Percentiles rank a stretch among this genome's conserved stretches.
Evolutionary conservation across 768 basidiomycete species (phyloP).

Genomic region (Hirschioporus abietinus): DNA sequence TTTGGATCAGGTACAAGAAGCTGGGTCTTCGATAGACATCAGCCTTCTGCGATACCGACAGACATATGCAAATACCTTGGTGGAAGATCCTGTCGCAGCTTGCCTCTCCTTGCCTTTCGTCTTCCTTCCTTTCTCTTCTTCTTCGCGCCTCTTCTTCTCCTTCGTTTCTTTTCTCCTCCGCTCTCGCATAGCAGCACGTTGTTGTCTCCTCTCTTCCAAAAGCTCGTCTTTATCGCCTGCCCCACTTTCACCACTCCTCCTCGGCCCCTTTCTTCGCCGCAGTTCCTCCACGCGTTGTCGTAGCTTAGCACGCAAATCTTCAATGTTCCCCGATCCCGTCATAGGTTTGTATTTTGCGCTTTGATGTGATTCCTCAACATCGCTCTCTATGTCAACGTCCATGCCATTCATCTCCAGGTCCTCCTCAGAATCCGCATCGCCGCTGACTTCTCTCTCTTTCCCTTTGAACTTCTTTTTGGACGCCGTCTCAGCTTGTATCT

Average conservation of each 20-base stretch:
- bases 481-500: slow-evolving; percentile 60
- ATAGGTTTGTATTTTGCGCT: slow-evolving; percentile 49
- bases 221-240: slow-evolving; percentile 73
- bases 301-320: slow-evolving; percentile 62
- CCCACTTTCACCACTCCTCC: slow-evolving; percentile 28
- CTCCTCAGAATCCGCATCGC: slow-evolving; percentile 26
- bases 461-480: slow-evolving; percentile 30
- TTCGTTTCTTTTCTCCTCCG: slow-evolving; percentile 78
- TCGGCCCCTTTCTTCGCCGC: slow-evolving; percentile 37
- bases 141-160: slow-evolving; percentile 69
- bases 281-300: slow-evolving; percentile 70
- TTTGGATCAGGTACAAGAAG: slow-evolving; percentile 61
- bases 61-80: slow-evolving; percentile 42
- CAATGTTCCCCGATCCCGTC: slow-evolving; percentile 57
- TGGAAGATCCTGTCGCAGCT: slow-evolving; percentile 41
- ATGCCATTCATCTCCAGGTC: slow-evolving; percentile 29
- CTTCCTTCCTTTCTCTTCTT: slow-evolving; percentile 50
- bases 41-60: slow-evolving; percentile 8
- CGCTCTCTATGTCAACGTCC: slow-evolving; percentile 26
- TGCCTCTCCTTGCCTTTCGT: slow-evolving; percentile 34
- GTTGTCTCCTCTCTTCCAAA: slow-evolving; percentile 70
- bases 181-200: slow-evolving; percentile 81
- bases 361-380: slow-evolving; percentile 27
- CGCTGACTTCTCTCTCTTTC: slow-evolving; percentile 43
- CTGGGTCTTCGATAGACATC: slow-evolving; percentile 43